Percentiles rank a stretch among this genome's conserved stretches.
Conservation (phyloP, 2,329 filamentous ascomycete genomes). For the Hymenoscyphus linearis region DNA sequence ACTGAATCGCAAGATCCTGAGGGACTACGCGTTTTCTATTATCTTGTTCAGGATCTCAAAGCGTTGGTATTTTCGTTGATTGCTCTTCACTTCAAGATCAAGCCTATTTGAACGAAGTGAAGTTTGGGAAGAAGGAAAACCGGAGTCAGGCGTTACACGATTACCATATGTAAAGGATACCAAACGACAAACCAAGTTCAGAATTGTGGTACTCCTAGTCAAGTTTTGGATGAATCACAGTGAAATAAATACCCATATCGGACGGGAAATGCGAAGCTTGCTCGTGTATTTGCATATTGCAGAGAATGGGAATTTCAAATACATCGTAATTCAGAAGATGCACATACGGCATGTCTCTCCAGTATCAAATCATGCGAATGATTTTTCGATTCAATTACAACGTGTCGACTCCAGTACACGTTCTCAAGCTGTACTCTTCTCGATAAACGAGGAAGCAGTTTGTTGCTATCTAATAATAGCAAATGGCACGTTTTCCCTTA, state of each 20-base stretch:
- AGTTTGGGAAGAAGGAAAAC: constrained; percentile 5
- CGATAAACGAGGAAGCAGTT: not conserved
- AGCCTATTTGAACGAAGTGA: constrained; percentile 54
- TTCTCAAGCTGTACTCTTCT: no score
- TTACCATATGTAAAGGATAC: constrained; percentile 24
- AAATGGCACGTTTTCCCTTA: not conserved
- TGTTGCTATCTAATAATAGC: not conserved
- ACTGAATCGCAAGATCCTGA: constrained; percentile 95
- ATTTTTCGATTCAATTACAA: no score
- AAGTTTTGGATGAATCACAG: not conserved
- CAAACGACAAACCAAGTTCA: constrained; percentile 18
- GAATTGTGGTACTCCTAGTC: not conserved
- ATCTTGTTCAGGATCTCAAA: constrained; percentile 95
- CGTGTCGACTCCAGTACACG: no score
- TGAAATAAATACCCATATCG: not conserved
- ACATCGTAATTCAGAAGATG: no score
- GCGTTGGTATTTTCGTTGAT: constrained; percentile 95
- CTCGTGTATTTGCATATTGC: not conserved
- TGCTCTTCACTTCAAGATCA: constrained; percentile 95
- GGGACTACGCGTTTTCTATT: constrained; percentile 95
- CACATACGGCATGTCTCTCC: no score
- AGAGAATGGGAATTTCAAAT: not conserved
- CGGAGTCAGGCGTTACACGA: constrained; percentile 27
- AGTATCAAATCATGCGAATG: no score
- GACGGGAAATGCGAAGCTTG: not conserved